Conservation (phyloP, 1,284 basidiomycete species). For the Sanghuangporus sanghuang region DNA sequence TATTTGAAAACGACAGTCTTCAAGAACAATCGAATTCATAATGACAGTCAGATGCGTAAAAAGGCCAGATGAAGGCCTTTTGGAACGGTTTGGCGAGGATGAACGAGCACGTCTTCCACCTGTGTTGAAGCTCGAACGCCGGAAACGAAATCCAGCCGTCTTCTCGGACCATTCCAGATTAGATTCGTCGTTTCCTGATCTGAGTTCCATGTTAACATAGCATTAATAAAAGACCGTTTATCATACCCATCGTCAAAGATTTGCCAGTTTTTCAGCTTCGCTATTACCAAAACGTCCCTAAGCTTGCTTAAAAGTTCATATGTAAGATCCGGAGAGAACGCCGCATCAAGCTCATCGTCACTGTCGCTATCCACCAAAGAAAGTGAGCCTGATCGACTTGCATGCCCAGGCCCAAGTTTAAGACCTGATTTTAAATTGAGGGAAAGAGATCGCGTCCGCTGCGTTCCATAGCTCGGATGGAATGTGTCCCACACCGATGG, state of each 20-base stretch:
- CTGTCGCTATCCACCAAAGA: conserved; percentile 34
- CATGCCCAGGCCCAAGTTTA: conserved; percentile 17
- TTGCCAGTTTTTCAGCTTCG: conserved; percentile 51
- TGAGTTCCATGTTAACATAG: conserved; percentile 19
- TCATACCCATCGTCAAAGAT: conserved; percentile 45
- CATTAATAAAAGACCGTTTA: neutral
- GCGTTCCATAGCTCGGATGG: conserved; percentile 18
- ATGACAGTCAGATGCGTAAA: conserved; percentile 56
- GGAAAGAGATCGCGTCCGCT: conserved; percentile 3
- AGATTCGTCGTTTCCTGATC: conserved; percentile 2
- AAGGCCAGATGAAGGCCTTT: conserved; percentile 39
- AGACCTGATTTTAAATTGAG: conserved; percentile 23
- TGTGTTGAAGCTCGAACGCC: conserved; percentile 35
- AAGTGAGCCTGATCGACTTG: neutral
- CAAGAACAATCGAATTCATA: conserved; percentile 54
- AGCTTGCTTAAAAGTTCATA: conserved; percentile 58
- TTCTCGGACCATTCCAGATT: conserved; percentile 19
- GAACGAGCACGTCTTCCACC: conserved; percentile 43
- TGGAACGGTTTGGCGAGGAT: conserved; percentile 35
- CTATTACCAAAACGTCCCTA: conserved; percentile 53
- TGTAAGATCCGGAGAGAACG: conserved; percentile 55
- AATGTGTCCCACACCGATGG: conserved; percentile 42
- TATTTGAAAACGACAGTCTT: conserved; percentile 65
- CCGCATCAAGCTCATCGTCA: conserved; percentile 37
- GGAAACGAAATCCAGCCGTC: conserved; percentile 39